These are phyloP conservation scores for Salvia rosmarinus DNA, from an alignment of 257 asterid species.

Conservation along the genomic window DNA sequence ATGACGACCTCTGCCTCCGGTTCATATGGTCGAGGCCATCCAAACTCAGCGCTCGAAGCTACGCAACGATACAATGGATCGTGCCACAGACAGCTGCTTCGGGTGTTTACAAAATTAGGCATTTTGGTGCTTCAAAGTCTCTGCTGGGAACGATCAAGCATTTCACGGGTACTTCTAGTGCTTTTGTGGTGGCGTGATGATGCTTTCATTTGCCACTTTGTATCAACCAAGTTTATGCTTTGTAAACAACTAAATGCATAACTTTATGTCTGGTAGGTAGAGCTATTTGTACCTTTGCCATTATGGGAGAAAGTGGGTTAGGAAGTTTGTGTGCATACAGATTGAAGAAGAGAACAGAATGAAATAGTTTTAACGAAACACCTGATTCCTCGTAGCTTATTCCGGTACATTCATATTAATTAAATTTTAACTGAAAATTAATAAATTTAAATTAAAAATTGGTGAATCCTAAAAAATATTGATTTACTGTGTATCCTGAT, in stretches of 20 bases:
- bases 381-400: no score
- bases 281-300: background rate
- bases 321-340: background rate
- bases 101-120: constrained; percentile 83
- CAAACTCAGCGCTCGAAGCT: constrained; percentile 73
- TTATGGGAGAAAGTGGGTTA: background rate
- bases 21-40: constrained; percentile 89
- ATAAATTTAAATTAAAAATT: no score
- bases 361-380: no score
- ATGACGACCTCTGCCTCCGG: constrained; percentile 85
- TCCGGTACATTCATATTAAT: no score
- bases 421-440: no score
- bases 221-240: background rate
- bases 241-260: background rate
- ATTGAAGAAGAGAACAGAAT: background rate
- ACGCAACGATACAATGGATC: constrained; percentile 79
- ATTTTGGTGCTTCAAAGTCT: constrained; percentile 89
- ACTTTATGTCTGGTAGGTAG: background rate
- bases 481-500: no score
- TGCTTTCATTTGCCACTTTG: constrained; percentile 7
- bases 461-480: no score
- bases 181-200: constrained; percentile 71
- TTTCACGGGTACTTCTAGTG: constrained; percentile 87
- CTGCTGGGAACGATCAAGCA: constrained; percentile 73
- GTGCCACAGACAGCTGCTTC: constrained; percentile 70